Conservation (phyloP, 2,329 filamentous ascomycete species). For the Colletotrichum brevisporum region DNA sequence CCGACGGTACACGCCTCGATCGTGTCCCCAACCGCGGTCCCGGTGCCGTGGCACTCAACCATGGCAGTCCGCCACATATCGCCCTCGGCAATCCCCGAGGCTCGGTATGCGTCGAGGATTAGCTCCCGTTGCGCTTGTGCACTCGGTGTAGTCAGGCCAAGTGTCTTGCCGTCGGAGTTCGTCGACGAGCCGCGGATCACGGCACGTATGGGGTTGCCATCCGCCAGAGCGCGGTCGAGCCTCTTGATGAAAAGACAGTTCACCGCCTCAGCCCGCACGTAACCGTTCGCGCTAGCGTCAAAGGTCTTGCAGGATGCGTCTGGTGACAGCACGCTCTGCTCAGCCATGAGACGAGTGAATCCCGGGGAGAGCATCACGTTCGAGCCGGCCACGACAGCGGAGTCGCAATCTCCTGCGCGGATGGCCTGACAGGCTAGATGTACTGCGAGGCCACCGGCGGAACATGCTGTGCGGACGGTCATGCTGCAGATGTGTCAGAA, state of each 20-base stretch:
- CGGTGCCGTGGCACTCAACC: slow-evolving; percentile 57
- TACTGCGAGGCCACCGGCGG: slow-evolving; percentile 48
- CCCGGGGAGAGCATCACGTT: slow-evolving; percentile 47
- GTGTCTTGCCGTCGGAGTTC: slow-evolving; percentile 53
- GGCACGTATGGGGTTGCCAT: slow-evolving; percentile 52
- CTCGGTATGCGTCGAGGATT: slow-evolving; percentile 47
- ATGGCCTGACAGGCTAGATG: slow-evolving; percentile 50
- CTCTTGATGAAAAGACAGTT: slow-evolving; percentile 56
- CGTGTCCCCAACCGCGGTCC: slow-evolving; percentile 56
- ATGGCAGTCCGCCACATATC: slow-evolving; percentile 47
- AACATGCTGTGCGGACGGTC: slow-evolving; percentile 54
- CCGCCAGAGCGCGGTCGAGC: slow-evolving; percentile 54
- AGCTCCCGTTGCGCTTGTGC: slow-evolving; percentile 45
- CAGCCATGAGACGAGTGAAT: slow-evolving; percentile 37
- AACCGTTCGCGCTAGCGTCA: slow-evolving; percentile 59
- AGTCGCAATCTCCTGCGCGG: slow-evolving; percentile 44
- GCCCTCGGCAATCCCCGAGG: slow-evolving; percentile 42
- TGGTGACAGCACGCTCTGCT: slow-evolving; percentile 46
- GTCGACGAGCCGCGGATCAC: slow-evolving; percentile 48
- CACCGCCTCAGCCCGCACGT: slow-evolving; percentile 56
- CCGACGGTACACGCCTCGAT: slow-evolving; percentile 55
- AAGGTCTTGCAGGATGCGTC: slow-evolving; percentile 49
- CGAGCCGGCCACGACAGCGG: slow-evolving; percentile 50
- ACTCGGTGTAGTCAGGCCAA: slow-evolving; percentile 55
- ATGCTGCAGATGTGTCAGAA: slow-evolving; percentile 43